Evolutionary conservation across 805 yeast species (phyloP).

Genomic region (Nakazawaea wyomingensis): DNA sequence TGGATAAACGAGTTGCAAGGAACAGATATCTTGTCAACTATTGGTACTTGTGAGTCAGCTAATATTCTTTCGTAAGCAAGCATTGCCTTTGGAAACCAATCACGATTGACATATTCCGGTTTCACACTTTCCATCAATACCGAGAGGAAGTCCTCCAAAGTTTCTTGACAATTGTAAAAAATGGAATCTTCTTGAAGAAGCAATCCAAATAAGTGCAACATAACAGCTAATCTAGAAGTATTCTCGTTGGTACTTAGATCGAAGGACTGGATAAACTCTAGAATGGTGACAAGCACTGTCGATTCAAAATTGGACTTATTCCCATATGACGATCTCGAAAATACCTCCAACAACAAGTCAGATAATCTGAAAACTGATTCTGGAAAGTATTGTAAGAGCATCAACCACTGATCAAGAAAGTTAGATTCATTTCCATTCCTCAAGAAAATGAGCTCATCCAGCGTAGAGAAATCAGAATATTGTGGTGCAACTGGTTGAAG

Average conservation of each 20-base stretch:
- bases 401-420: conserved; percentile 37
- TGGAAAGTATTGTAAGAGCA: conserved; percentile 39
- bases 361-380: conserved; percentile 29
- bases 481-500: conserved; percentile 32
- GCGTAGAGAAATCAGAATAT: conserved; percentile 30
- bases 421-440: conserved; percentile 31
- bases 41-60: conserved; percentile 47
- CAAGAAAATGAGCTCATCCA: conserved; percentile 34
- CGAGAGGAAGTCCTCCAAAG: conserved; percentile 30
- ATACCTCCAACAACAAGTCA: conserved; percentile 32
- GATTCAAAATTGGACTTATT: conserved; percentile 29
- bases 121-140: conserved; percentile 32
- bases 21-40: conserved; percentile 25
- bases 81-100: conserved; percentile 59
- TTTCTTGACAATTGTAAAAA: conserved; percentile 28
- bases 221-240: conserved; percentile 30
- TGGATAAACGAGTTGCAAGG: conserved; percentile 14
- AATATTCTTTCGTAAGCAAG: conserved; percentile 51
- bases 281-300: conserved; percentile 31
- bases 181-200: conserved; percentile 34
- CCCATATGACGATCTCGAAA: conserved; percentile 26
- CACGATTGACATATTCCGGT: conserved; percentile 33
- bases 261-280: conserved; percentile 30
- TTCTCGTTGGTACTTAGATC: conserved; percentile 21
- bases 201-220: conserved; percentile 37